A percentile compares a stretch with the other conserved stretches of the same genome.
Evolutionary conservation across 208 protist genomes (phyloP).

Genomic region (Naegleria gruberi): DNA sequence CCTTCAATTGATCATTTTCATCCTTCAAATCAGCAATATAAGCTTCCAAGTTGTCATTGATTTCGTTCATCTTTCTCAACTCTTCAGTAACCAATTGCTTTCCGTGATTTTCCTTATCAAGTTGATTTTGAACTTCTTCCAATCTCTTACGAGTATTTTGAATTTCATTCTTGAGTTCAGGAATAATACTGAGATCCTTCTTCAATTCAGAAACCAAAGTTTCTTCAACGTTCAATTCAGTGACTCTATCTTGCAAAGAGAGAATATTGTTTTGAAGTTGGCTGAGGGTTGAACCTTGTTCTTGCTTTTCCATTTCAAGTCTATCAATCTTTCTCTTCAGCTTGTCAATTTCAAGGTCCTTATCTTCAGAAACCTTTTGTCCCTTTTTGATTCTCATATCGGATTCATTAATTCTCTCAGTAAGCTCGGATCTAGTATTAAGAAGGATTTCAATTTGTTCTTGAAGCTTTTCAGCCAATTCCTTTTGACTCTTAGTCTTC

Average conservation of each 20-base stretch:
- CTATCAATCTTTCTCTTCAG: not conserved
- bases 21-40: not conserved
- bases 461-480: not conserved
- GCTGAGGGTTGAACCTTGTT: not conserved
- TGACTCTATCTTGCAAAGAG: not conserved
- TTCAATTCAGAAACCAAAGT: not conserved
- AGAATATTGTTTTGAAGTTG: not conserved
- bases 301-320: not conserved
- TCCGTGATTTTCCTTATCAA: not conserved
- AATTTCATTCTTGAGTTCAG: not conserved
- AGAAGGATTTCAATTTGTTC: not conserved
- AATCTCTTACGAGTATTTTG: not conserved
- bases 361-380: not conserved
- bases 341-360: not conserved
- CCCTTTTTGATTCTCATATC: not conserved
- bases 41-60: not conserved
- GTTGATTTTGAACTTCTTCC: not conserved
- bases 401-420: not conserved
- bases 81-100: not conserved
- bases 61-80: not conserved
- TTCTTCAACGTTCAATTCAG: not conserved
- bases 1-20: not conserved
- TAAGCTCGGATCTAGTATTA: not conserved
- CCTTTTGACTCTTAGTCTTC: not conserved
- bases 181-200: slow-evolving; percentile 2